A percentile compares a stretch with the other conserved stretches of the same genome.
Conservation (phyloP, 139 green algal species). For the Chlorella ohadii region DNA sequence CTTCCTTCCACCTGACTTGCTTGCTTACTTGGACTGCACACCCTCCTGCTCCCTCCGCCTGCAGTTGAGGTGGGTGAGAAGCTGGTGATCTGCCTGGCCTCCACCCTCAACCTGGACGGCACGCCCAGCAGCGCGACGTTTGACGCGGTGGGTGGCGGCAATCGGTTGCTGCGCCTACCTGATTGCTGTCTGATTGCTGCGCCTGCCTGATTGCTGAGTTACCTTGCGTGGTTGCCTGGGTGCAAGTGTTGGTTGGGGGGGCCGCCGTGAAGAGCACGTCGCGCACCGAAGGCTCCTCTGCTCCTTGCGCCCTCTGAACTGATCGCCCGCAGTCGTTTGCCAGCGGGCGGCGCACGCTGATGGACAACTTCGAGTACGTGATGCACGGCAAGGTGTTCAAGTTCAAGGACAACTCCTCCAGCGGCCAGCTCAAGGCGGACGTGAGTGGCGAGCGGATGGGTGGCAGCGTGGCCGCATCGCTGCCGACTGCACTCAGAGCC, state of each 20-base stretch:
- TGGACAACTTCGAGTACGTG: conserved; percentile 97
- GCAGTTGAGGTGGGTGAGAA: conserved; percentile 79
- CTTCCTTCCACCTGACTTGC: no score
- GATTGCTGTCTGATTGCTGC: no score
- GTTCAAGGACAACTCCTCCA: conserved; percentile 70
- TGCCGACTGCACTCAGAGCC: no score
- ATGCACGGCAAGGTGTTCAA: conserved; percentile 96
- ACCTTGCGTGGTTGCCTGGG: no score
- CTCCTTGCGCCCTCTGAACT: no score
- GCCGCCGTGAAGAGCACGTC: no score
- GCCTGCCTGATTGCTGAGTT: no score
- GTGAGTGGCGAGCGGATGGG: conserved; percentile 17
- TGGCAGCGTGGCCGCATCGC: no score
- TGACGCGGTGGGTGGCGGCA: conserved; percentile 62
- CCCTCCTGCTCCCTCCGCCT: no score
- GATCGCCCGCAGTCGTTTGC: conserved; percentile 56
- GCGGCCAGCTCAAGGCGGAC: conserved; percentile 53
- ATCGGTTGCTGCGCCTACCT: neutral
- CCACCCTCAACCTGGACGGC: conserved; percentile 85
- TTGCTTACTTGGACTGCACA: no score
- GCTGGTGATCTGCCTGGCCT: conserved; percentile 86
- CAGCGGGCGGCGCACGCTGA: conserved; percentile 65
- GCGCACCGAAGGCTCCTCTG: no score
- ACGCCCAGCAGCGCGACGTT: conserved; percentile 62
- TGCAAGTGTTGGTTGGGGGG: no score